Percentiles rank a stretch among this genome's conserved stretches.
Evolutionary conservation across 202 grass and related monocot species (phyloP).

Genomic region (Zoysia matrella): DNA sequence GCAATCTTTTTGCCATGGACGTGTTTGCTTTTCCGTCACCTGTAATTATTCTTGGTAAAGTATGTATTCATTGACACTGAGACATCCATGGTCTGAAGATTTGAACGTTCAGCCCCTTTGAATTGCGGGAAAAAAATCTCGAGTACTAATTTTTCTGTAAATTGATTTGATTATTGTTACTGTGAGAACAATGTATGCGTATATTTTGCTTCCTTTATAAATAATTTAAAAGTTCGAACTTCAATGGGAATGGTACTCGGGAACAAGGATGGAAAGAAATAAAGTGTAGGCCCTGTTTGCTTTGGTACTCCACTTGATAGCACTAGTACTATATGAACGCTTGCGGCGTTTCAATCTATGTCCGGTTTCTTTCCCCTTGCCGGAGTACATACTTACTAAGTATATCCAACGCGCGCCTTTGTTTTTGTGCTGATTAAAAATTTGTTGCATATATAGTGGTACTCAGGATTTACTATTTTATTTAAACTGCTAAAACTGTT

Average conservation of each 20-base stretch:
- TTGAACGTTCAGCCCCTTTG: too few species aligned
- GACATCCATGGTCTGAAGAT: too few species aligned
- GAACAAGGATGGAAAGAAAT: constrained; percentile 9
- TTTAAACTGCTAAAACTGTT: too few species aligned
- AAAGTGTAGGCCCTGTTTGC: background rate
- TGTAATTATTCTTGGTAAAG: too few species aligned
- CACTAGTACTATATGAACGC: background rate
- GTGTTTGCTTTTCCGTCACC: background rate
- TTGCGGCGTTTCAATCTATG: constrained; percentile 39
- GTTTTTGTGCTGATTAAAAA: constrained; percentile 37
- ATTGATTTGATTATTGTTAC: too few species aligned
- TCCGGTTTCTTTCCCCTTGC: constrained; percentile 9
- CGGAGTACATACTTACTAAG: background rate
- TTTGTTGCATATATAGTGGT: background rate
- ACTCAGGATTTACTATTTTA: background rate
- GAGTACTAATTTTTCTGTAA: too few species aligned
- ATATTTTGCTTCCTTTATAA: background rate
- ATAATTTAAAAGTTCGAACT: constrained; percentile 11
- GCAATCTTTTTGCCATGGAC: background rate
- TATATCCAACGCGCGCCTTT: constrained; percentile 19
- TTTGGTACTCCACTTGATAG: constrained; percentile 50
- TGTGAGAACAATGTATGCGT: too few species aligned
- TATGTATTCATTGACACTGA: background rate
- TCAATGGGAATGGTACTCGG: constrained; percentile 42
- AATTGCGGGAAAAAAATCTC: background rate